These are phyloP conservation scores for Arthrobotrys sphaeroides DNA, from an alignment of 2,329 filamentous ascomycete species.

Conservation along the genomic window DNA sequence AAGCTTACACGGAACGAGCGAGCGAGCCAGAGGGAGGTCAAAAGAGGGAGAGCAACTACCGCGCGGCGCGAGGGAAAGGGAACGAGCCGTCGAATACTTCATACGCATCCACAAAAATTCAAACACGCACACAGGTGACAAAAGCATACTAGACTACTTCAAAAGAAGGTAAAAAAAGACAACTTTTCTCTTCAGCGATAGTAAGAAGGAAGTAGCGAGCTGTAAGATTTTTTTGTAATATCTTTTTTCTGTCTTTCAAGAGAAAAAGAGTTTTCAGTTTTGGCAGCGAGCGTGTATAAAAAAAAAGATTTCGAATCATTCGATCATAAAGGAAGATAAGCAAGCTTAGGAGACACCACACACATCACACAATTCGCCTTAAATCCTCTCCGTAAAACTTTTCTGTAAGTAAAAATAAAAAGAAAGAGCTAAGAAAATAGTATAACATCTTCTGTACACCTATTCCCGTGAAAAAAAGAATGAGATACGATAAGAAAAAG, in stretches of 20 bases:
- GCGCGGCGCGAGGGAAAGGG: not conserved
- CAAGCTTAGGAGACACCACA: conserved; percentile 18
- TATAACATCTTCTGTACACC: conserved; percentile 54
- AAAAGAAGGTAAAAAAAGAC: conserved; percentile 11
- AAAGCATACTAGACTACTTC: not conserved
- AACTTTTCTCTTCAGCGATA: conserved; percentile 52
- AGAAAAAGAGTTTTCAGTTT: conserved; percentile 15
- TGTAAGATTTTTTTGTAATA: conserved; percentile 31
- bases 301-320: conserved; percentile 14
- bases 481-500: conserved; percentile 19
- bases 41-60: no score
- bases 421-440: conserved; percentile 23
- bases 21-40: no score
- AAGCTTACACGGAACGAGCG: no score
- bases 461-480: conserved; percentile 40
- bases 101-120: conserved; percentile 2
- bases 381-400: conserved; percentile 43
- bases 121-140: not conserved
- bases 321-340: conserved; percentile 2
- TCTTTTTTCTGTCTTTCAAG: conserved; percentile 20
- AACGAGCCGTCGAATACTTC: not conserved
- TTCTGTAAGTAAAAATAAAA: conserved; percentile 34
- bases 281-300: conserved; percentile 25
- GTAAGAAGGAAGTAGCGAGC: conserved; percentile 49
- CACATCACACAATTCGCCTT: conserved; percentile 1